Evolutionary conservation across 2,329 filamentous ascomycete species (phyloP).

Genomic region (Immersiporthe knoxdaviesiana): DNA sequence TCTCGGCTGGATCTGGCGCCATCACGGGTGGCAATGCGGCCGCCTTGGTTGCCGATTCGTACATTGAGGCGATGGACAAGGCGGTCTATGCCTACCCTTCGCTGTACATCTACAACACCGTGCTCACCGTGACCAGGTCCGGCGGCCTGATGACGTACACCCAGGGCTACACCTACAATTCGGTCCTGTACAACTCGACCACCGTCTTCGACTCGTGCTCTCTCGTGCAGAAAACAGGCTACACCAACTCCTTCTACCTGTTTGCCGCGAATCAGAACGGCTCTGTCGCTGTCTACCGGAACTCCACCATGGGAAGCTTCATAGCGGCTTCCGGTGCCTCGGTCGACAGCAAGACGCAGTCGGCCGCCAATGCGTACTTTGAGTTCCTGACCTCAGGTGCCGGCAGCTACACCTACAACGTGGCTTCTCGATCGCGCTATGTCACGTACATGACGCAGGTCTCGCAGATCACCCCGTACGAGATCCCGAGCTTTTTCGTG

Average conservation of each 20-base stretch:
- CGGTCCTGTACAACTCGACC: conserved; percentile 40
- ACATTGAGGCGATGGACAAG: conserved; percentile 48
- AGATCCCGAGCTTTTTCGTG: conserved; percentile 41
- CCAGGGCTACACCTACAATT: conserved; percentile 37
- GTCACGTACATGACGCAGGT: conserved; percentile 39
- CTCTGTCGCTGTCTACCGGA: conserved; percentile 46
- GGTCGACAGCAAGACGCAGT: conserved; percentile 39
- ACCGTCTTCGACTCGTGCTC: conserved; percentile 46
- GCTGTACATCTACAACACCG: conserved; percentile 48
- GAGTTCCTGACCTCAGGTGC: conserved; percentile 47
- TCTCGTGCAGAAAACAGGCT: conserved; percentile 40
- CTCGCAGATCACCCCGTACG: conserved; percentile 41
- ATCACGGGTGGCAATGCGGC: conserved; percentile 35
- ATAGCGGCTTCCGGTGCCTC: conserved; percentile 42
- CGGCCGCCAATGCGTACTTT: conserved; percentile 40
- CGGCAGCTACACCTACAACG: conserved; percentile 45
- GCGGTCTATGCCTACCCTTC: conserved; percentile 45
- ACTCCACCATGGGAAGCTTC: conserved; percentile 42
- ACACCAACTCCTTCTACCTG: conserved; percentile 39
- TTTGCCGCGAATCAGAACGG: conserved; percentile 46
- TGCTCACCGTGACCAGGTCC: conserved; percentile 43
- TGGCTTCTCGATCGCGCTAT: conserved; percentile 39
- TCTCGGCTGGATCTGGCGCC: conserved; percentile 41
- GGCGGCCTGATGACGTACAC: conserved; percentile 44
- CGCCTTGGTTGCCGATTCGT: conserved; percentile 47